Conservation (phyloP, 1,284 basidiomycete species). For the Sanghuangporus baumii region DNA sequence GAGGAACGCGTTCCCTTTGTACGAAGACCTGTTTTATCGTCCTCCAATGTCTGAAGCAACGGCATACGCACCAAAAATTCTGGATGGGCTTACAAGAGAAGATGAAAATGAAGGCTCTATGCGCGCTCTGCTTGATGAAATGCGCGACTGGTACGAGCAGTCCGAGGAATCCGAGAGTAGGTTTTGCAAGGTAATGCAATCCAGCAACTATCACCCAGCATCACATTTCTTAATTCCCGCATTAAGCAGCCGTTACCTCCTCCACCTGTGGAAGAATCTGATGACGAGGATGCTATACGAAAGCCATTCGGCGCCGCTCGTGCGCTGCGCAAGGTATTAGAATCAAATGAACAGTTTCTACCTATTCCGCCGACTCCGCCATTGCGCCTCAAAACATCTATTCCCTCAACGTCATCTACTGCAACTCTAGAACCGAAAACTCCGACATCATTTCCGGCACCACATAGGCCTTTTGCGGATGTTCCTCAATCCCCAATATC, state of each 20-base stretch:
- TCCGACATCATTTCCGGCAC: background rate
- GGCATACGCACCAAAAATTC: background rate
- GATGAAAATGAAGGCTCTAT: constrained; percentile 12
- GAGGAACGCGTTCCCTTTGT: constrained; percentile 9
- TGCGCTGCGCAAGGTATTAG: background rate
- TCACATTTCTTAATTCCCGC: background rate
- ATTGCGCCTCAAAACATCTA: background rate
- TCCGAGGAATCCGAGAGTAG: constrained; percentile 4
- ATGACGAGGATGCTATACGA: constrained; percentile 11
- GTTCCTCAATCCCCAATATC: constrained; percentile 6
- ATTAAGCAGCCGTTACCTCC: constrained; percentile 4
- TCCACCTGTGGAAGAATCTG: constrained; percentile 7
- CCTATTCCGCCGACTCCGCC: background rate
- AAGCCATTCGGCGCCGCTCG: constrained; percentile 5
- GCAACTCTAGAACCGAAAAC: background rate
- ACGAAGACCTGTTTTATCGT: constrained; percentile 17
- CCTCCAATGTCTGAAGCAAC: background rate
- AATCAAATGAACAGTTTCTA: background rate
- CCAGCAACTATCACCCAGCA: background rate
- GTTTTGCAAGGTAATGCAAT: constrained; percentile 1
- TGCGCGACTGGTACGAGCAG: constrained; percentile 17
- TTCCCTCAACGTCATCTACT: background rate
- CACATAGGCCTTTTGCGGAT: constrained; percentile 3
- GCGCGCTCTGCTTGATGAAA: constrained; percentile 14
- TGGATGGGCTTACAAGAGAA: background rate